Percentiles rank a stretch among this genome's conserved stretches.
Evolutionary conservation across 2,329 filamentous ascomycete genomes (phyloP).

Genomic region (Penicillium paneum): DNA sequence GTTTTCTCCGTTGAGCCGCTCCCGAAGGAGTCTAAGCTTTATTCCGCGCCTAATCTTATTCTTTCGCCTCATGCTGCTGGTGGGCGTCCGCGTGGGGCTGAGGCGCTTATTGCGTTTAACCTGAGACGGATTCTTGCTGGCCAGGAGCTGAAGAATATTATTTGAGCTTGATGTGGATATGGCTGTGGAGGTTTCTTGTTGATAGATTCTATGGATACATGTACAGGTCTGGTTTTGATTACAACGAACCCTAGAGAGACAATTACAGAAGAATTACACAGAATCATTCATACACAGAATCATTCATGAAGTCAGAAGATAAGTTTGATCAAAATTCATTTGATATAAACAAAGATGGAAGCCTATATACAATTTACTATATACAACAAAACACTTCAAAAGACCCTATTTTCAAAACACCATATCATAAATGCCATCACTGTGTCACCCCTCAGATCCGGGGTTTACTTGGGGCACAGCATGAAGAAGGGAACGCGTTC

Average conservation of each 20-base stretch:
- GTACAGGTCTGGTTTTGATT: no score
- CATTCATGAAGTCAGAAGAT: no score
- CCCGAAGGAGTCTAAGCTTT: conserved; percentile 20
- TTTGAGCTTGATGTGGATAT: neutral
- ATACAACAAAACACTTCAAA: neutral
- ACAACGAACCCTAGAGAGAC: no score
- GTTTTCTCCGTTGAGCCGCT: conserved; percentile 23
- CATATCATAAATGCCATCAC: neutral
- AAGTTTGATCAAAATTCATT: neutral
- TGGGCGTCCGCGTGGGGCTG: conserved; percentile 55
- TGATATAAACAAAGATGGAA: neutral
- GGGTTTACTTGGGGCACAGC: conserved; percentile 19
- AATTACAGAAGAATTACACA: neutral
- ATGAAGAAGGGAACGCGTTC: conserved; percentile 26
- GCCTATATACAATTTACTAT: conserved; percentile 13
- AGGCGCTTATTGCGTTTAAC: conserved; percentile 57
- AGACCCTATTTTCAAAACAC: neutral
- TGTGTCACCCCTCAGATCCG: conserved; percentile 12
- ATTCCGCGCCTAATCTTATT: conserved; percentile 22
- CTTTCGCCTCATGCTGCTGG: conserved; percentile 25
- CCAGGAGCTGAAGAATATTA: conserved; percentile 57
- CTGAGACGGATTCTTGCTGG: conserved; percentile 58
- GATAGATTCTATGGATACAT: neutral
- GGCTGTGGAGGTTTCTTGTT: neutral
- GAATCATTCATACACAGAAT: neutral